These are phyloP conservation scores for Neopestalotiopsis clavispora DNA, from an alignment of 2,329 filamentous ascomycete genomes.

Conservation along the genomic window DNA sequence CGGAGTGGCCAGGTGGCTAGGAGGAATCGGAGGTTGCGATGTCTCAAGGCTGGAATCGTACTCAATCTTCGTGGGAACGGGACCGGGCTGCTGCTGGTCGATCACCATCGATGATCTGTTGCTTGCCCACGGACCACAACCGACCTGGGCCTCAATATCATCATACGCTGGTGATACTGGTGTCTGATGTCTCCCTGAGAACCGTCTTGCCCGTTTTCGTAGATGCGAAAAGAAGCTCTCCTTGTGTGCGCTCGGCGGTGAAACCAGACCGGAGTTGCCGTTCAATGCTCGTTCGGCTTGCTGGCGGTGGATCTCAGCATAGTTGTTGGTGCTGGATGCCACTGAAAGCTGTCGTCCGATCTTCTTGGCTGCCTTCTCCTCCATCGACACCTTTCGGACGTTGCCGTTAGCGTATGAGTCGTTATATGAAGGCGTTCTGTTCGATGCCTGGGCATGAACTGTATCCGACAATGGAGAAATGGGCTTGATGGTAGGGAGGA, in stretches of 20 bases:
- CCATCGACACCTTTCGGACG: slow-evolving; percentile 44
- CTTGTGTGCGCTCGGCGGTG: slow-evolving; percentile 79
- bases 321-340: slow-evolving; percentile 90
- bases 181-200: slow-evolving; percentile 89
- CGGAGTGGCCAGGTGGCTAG: slow-evolving; percentile 55
- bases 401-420: slow-evolving; percentile 51
- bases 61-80: slow-evolving; percentile 55
- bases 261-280: slow-evolving; percentile 76
- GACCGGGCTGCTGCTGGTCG: slow-evolving; percentile 59
- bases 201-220: slow-evolving; percentile 86
- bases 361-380: slow-evolving; percentile 81
- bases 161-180: slow-evolving; percentile 80
- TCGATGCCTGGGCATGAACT: slow-evolving; percentile 86
- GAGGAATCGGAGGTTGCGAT: slow-evolving; percentile 53
- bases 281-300: slow-evolving; percentile 91
- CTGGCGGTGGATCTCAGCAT: slow-evolving; percentile 85
- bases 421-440: slow-evolving; percentile 59
- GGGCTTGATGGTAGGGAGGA: slow-evolving; percentile 90
- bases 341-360: slow-evolving; percentile 93
- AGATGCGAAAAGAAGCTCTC: slow-evolving; percentile 99
- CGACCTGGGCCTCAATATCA: slow-evolving; percentile 90
- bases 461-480: slow-evolving; percentile 96
- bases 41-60: slow-evolving; percentile 63
- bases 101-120: slow-evolving; percentile 85
- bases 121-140: slow-evolving; percentile 86